A percentile compares a stretch with the other conserved stretches of the same genome.
Evolutionary conservation across 2,329 filamentous ascomycete genomes (phyloP).

Genomic region (Aspergillus alliaceus): DNA sequence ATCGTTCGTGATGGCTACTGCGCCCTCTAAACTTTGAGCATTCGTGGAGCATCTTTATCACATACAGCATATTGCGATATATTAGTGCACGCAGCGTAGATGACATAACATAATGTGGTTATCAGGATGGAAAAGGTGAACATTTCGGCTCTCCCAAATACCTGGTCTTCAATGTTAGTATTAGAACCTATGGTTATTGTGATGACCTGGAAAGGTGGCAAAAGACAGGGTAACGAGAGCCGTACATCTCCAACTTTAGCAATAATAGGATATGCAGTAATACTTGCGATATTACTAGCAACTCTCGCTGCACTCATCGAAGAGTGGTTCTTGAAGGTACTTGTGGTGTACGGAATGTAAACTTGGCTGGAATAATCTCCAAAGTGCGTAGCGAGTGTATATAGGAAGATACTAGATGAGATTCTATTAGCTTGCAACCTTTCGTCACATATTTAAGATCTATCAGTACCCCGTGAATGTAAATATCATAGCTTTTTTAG

Average conservation of each 20-base stretch:
- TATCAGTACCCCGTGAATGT: constrained; percentile 16
- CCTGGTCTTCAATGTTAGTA: constrained; percentile 22
- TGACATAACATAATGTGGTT: constrained; percentile 59
- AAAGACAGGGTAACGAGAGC: neutral
- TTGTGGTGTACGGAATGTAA: constrained; percentile 23
- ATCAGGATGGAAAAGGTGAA: constrained; percentile 56
- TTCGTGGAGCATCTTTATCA: neutral
- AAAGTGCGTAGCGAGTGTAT: constrained; percentile 20
- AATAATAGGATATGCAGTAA: constrained; percentile 26
- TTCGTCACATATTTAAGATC: neutral
- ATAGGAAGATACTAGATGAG: constrained; percentile 17
- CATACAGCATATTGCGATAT: constrained; percentile 38
- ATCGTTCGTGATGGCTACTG: neutral
- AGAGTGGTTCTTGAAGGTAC: constrained; percentile 23
- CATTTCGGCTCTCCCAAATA: constrained; percentile 62
- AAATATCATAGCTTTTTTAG: constrained; percentile 16
- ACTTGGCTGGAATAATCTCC: constrained; percentile 23
- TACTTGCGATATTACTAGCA: constrained; percentile 23
- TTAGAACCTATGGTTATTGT: neutral
- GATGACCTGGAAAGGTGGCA: neutral
- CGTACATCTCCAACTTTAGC: constrained; percentile 25
- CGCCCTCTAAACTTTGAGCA: neutral
- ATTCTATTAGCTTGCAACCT: neutral
- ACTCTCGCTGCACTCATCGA: constrained; percentile 23
- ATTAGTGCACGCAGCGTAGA: constrained; percentile 56